phyloP scores from a whole-genome alignment of 1,284 basidiomycete genomes.

The Termitomyces sp. region DNA sequence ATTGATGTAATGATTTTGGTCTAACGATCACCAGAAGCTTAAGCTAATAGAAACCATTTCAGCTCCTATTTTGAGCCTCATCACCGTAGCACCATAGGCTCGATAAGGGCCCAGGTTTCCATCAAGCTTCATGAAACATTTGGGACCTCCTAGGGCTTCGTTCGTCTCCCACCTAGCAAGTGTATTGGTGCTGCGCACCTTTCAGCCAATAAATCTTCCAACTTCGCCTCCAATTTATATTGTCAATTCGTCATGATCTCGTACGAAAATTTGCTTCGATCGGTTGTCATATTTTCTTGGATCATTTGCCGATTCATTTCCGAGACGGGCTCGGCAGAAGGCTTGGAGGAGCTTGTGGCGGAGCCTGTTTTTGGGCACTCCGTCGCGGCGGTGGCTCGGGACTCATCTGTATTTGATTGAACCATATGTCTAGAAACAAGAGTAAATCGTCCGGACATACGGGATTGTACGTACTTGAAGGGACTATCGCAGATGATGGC shows the following conservation, averaged over 20 bases:
- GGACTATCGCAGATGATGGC: constrained; percentile 28
- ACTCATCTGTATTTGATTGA: constrained; percentile 36
- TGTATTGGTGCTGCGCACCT: constrained; percentile 16
- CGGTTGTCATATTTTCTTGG: constrained; percentile 51
- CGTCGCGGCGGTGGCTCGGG: constrained; percentile 36
- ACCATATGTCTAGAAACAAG: constrained; percentile 26
- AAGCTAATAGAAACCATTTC: constrained; percentile 12
- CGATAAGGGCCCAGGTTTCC: background rate
- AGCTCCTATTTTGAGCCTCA: background rate
- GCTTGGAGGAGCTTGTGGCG: constrained; percentile 24
- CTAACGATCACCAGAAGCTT: constrained; percentile 12
- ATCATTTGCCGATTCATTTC: constrained; percentile 52
- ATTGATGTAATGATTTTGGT: constrained; percentile 1
- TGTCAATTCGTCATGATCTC: constrained; percentile 30
- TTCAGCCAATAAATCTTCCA: constrained; percentile 28
- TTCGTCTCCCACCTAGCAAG: background rate
- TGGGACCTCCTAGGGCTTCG: background rate
- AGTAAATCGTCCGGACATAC: constrained; percentile 30
- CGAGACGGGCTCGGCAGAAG: constrained; percentile 48
- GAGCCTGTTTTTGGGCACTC: constrained; percentile 31
- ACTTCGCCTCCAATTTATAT: constrained; percentile 36
- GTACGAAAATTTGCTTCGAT: constrained; percentile 44
- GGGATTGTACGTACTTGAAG: constrained; percentile 28
- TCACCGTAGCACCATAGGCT: background rate
- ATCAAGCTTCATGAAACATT: background rate